Conservation (phyloP, 2,329 filamentous ascomycete genomes). For the Pseudocercospora pini-densiflorae region DNA sequence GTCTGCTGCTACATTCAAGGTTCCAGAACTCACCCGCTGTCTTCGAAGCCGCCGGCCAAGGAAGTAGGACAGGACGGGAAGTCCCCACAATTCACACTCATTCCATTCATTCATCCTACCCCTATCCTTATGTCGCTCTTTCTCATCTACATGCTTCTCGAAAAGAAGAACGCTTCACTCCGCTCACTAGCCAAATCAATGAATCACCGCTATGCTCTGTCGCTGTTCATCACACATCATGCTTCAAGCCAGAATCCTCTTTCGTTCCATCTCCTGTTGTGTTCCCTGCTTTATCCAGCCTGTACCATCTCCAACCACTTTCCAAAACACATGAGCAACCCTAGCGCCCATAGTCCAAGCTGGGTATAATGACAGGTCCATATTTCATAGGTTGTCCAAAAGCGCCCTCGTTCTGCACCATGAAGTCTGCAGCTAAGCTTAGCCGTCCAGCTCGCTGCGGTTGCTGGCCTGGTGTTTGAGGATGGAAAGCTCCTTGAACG, state of each 20-base stretch:
- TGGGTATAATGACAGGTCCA: slow-evolving; percentile 92
- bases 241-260: no score
- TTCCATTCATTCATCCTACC: not conserved
- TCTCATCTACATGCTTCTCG: slow-evolving; percentile 4
- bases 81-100: not conserved
- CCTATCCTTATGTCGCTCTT: not conserved
- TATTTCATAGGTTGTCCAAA: slow-evolving; percentile 90
- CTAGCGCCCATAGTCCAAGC: slow-evolving; percentile 56
- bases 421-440: slow-evolving; percentile 92
- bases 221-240: not conserved
- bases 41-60: not conserved
- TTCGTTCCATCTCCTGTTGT: not conserved
- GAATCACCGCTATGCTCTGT: slow-evolving; percentile 1
- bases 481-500: slow-evolving; percentile 51
- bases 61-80: not conserved
- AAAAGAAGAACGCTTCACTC: not conserved
- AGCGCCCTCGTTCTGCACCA: slow-evolving; percentile 88
- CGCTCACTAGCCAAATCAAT: not conserved
- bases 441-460: slow-evolving; percentile 56
- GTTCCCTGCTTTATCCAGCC: not conserved
- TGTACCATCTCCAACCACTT: slow-evolving; percentile 1
- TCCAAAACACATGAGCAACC: slow-evolving; percentile 8
- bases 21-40: no score
- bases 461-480: slow-evolving; percentile 13
- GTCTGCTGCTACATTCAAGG: no score